Percentiles rank a stretch among this genome's conserved stretches.
Conservation (phyloP, 1,139 yeast genomes). For the Saccharomyces pastorianus region DNA sequence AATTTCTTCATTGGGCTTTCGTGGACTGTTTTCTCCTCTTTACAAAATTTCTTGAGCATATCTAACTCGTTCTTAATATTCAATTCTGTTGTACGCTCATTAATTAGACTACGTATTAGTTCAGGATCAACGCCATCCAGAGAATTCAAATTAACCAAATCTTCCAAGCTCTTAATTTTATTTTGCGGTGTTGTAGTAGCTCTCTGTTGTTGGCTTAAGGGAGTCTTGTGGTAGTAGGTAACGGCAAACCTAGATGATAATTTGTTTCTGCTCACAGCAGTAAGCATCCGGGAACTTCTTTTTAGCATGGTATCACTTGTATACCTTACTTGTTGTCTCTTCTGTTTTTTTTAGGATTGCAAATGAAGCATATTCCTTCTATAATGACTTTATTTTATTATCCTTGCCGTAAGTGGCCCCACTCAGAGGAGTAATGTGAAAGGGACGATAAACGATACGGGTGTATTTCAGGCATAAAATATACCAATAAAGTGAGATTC, state of each 20-base stretch:
- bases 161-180: constrained; percentile 24
- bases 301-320: background rate
- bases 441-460: too few species aligned
- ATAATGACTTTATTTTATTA: background rate
- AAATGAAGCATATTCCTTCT: background rate
- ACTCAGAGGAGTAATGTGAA: background rate
- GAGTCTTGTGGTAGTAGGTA: background rate
- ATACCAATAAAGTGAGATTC: background rate
- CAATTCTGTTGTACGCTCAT: constrained; percentile 26
- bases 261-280: background rate
- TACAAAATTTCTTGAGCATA: constrained; percentile 21
- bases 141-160: constrained; percentile 24
- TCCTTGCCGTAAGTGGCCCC: background rate
- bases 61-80: constrained; percentile 26
- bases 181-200: background rate
- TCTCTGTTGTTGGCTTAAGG: background rate
- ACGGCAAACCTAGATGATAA: background rate
- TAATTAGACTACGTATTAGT: constrained; percentile 23
- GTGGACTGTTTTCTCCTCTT: constrained; percentile 17
- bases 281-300: background rate
- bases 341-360: background rate
- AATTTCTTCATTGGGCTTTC: constrained; percentile 19
- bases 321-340: background rate
- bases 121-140: constrained; percentile 30
- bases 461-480: background rate